Evolutionary conservation across 106 monocot genomes (phyloP), one percentile per base, ranked within the genome.

Genomic region (Dendrobium nobile): DNA sequence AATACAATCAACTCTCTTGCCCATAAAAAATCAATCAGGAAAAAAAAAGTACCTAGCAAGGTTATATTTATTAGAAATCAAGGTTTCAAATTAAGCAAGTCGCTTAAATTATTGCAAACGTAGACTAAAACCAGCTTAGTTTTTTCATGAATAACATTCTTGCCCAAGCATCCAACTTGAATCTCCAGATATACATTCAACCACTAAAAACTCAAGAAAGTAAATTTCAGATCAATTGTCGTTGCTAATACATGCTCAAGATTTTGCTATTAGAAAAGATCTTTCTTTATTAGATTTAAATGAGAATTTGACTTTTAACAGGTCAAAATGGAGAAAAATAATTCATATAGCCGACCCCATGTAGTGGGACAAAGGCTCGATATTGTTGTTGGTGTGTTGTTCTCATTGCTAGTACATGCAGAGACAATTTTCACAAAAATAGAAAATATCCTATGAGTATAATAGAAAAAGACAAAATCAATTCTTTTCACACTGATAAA

Each of bases 91-190:
- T 15, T 33, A 28, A 70, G 15, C 70, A 11, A 70, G 33, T 33
- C 17, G 70, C 33, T 70, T 70, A 37, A 40, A 28, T 33, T 37
- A 70, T 37, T 70, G 37, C 28, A 70, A 70, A 15, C 7, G 37
- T 33, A 70, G 2, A 4, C 37, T 37, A 15, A 70, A 70, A 37
- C 7, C 37, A 70, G 37, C 70, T 33, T 70, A 37, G 8, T 10
- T 33, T 70, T 70, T 13, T 70, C 13, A 33, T 13, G 37, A 70
- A 70, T 37, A 70, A 70, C 15, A 31, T 37, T 3, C 11, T 70
- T 70, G 37, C 70, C 33, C 37, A 40, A 31, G 37, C 70, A 70
- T 33, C 37, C 70, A 37, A 70, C 70, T 70, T 70, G 70, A 70
- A 17, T 22, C 70, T 37, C 10, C 16, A 70, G 26, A 70, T 37